Conservation (phyloP, 1,284 basidiomycete species). For the Moesziomyces parantarcticus region DNA sequence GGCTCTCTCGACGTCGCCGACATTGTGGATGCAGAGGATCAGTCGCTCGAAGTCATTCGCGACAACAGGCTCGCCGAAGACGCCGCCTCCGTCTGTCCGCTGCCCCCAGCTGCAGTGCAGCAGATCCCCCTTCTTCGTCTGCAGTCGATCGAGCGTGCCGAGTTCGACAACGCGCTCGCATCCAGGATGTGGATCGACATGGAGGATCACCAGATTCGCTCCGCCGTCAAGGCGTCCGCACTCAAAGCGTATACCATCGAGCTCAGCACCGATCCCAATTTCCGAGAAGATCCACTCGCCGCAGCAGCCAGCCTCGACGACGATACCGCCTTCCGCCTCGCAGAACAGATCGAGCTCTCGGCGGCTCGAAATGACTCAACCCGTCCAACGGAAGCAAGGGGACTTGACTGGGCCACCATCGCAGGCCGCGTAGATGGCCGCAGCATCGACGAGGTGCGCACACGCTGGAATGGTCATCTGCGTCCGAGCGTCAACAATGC, state of each 20-base stretch:
- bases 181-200: conserved; percentile 25
- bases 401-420: conserved; percentile 39
- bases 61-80: conserved; percentile 8
- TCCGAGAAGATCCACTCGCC: conserved; percentile 16
- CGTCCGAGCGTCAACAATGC: conserved; percentile 31
- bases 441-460: conserved; percentile 31
- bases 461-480: conserved; percentile 33
- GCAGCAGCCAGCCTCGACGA: conserved; percentile 26
- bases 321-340: conserved; percentile 11
- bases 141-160: conserved; percentile 42
- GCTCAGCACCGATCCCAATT: conserved; percentile 13
- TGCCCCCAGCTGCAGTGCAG: conserved; percentile 22
- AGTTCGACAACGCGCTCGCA: conserved; percentile 34
- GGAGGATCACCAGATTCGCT: conserved; percentile 28
- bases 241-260: conserved; percentile 20
- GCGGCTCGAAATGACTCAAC: not conserved
- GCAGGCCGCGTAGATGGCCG: conserved; percentile 21
- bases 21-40: conserved; percentile 43
- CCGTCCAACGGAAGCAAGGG: not conserved
- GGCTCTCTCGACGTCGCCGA: conserved; percentile 38
- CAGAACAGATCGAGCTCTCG: conserved; percentile 28
- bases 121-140: conserved; percentile 28
- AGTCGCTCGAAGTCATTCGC: conserved; percentile 44
- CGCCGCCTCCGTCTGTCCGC: conserved; percentile 16
- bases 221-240: conserved; percentile 25